Base-by-base conservation (phyloP, 352 stramenopile species). In the Pythium guiyangense region DNA sequence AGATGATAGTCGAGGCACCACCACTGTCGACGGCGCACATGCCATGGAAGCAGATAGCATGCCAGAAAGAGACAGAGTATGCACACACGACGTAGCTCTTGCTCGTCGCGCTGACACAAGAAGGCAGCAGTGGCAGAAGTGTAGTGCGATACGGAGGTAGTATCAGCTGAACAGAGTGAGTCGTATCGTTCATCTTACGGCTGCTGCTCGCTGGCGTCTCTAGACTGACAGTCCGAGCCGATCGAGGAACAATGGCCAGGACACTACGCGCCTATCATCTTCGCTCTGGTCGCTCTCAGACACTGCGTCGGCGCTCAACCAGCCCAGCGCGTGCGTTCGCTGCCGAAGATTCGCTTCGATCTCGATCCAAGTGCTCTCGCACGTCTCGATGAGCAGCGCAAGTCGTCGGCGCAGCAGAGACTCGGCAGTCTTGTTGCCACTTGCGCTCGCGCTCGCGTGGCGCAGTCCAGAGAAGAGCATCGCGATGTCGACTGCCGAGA, bases 341-440 rank as follows among this genome's bases (percentile, higher is more conserved):
- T 47, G 42, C 2, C 31, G 49, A 8, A 63, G 22, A 50, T 22
- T 29, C 8, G 40, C 49, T 46, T 63, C 57, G 9, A 63, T 26
- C 4, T 26, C n/a, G 49, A 63, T 20, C 57, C 57, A 63, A 11
- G 53, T 27, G n/a, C 57, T 42, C 10, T 57, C 57, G n/a, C 49
- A 58, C 3, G 44, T 63, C 34, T 63, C 57, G 34, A 49, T 58
- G 17, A 63, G n/a, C 34, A 58, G 31, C 11, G 44, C 45, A 12
- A 63, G 34, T 18, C n/a, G 52, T 31, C 35, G 45, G 17, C 12
- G 22, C 6, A 50, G 42, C 42, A 12, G 31, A 37, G 31, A 37
- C 34, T 51, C 18, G 27, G 9, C 6, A 12, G 17, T n/a, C n/a
- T n/a, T n/a, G n/a, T n/a, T 6, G 17, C 39, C 27, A 29, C 14